Evolutionary conservation across 1,139 yeast genomes (phyloP), one percentile per base, ranked within the genome.

Genomic region (Debaryomyces sp.): DNA sequence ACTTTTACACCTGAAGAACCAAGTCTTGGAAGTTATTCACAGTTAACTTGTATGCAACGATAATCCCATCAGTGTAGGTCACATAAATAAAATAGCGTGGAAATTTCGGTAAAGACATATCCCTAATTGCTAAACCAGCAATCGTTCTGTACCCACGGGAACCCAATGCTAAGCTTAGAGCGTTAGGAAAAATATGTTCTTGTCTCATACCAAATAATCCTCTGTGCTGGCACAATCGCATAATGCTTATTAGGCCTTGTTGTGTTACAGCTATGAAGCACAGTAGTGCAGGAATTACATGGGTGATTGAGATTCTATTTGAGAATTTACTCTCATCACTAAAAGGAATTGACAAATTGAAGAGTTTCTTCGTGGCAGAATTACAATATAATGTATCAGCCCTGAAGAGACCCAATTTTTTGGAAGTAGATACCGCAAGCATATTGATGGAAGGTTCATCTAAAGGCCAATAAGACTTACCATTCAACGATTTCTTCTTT

Each of bases 141-240:
- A 73, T 69, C 1, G 75, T 66, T 39, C 75, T 54, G 45, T 59
- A 63, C 0, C 72, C 73, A 42, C 62, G 57, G 37, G 57, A 53
- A 3, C 71, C 68, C 30, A 64, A 47, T 0, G 66, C 64, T 32
- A 71, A 50, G 8, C 61, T 59, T 8, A 59, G 47, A 8, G 71
- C 71, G 55, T 77, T 72, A 5, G 84, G 82, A 45, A 84, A 74
- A 1, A 80, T 60, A 53, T 72, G 77, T 57, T 86, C 92, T 54
- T 84, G 88, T 39, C 91, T 66, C 75, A 85, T 70, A 2, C 83
- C 81, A 54, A 68, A 75, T 0, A 85, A 60, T 0, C 89, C 89
- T 26, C 84, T 63, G 58, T 75, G 75, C 44, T 74, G 71, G 24
- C 87, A 83, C 37, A 86, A 60, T 36, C 92, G 63, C 65, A 84